Base-by-base conservation (phyloP, 495 filamentous ascomycete genomes). In the Amniculicola lignicola region DNA sequence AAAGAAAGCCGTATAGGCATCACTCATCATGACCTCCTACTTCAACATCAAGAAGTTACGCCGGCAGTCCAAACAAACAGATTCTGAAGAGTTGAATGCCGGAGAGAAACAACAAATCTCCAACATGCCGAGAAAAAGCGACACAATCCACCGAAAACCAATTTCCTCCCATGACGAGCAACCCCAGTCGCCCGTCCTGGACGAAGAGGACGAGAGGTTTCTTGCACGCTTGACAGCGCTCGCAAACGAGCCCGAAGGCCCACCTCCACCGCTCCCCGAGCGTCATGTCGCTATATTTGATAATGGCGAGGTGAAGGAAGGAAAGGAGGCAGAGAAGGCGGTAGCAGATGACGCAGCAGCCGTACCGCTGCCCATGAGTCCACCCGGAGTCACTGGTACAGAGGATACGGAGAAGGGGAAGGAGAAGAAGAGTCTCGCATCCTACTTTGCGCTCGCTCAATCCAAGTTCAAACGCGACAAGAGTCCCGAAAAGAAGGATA, bases 141-240 rank as follows among this genome's bases (percentile, higher is more conserved):
- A n/a, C n/a, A n/a, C n/a, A n/a, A n/a, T n/a, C n/a, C n/a, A n/a
- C n/a, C n/a, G n/a, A n/a, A n/a, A n/a, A n/a, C n/a, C n/a, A n/a
- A 31, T 31, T 9, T 38, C 40, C 4, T 38, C 51, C n/a, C 25
- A 49, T 55, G 57, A 60, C 60, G 64, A 58, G 51, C 25, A 61
- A 50, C 40, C 54, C 46, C 16, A 61, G 49, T 45, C 56, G 0
- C 69, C 68, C 7, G 64, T 74, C 23, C 58, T 74, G 29, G 69
- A 67, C 19, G 65, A 67, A 18, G 70, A 68, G 29, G 71, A 74
- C 44, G 65, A 72, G 56, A 36, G 62, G 51, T 71, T 72, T 51
- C 68, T 74, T 45, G 33, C 67, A 22, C 57, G 62, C 27, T 62
- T 72, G 4, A 64, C 69, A 5, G 65, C 66, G 15, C 33, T 57